Base-by-base conservation (phyloP, 257 asterid species). In the Penstemon newberryi region DNA sequence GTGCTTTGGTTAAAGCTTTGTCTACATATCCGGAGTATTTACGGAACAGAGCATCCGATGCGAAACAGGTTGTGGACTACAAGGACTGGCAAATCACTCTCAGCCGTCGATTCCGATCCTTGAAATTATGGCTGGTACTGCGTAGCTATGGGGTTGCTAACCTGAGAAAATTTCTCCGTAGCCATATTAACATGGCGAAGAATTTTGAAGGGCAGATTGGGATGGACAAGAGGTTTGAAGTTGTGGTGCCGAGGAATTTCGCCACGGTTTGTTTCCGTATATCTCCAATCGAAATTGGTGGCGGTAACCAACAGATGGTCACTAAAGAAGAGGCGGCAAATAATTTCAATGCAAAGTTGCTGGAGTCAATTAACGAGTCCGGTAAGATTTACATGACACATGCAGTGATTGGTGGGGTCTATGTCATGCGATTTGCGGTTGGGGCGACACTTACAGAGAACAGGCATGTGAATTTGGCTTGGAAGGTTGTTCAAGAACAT, bases 71-170 rank as follows among this genome's bases (percentile, higher is more conserved):
- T 0, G 89, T 88, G 4, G 96, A 90, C 13, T 90, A 87, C 76
- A 90, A 87, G 54, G 96, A 90, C 69, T 90, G 96, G 96, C 96
- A 87, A 61, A 86, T 87, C 55, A 63, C 93, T 0, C 84, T 90
- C 45, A 90, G 97, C 82, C 77, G 94, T 0, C 84, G 96, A 4
- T 90, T 90, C 72, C 55, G 95, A 6, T 84, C 96, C 0, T 74
- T 89, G 67, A 87, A 89, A 33, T 75, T 89, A 8, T 87, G 96
- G 96, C 70, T 89, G 18, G 95, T 85, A 3, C 78, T 87, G 63
- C 77, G 92, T 3, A 85, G 84, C 77, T 89, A 89, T 70, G 96
- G 95, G 3, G 88, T 85, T 3, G 78, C 80, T 0, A 89, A 87
- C 42, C 78, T 89, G 3, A 63, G 90, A 56, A 83, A 79, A 10